Evolutionary conservation across 441 rosid genomes (phyloP).

Genomic region (Corymbia citriodora): DNA sequence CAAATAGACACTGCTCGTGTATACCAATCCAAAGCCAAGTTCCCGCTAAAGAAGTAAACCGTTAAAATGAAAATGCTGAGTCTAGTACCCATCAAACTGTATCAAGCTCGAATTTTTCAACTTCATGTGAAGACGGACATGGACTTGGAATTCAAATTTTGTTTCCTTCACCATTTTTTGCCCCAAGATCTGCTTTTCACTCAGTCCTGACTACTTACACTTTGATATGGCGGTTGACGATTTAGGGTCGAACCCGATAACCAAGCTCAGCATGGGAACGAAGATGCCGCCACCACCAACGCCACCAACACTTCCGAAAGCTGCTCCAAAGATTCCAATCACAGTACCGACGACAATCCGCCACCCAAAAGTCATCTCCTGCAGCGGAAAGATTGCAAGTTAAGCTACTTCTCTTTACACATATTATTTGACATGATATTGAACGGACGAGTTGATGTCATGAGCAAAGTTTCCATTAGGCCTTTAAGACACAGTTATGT

Average conservation of each 20-base stretch:
- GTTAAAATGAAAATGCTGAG: background rate
- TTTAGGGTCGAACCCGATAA: slow-evolving; percentile 6
- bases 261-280: slow-evolving; percentile 3
- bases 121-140: background rate
- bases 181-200: background rate
- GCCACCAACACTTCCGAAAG: slow-evolving; percentile 1
- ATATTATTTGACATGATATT: background rate
- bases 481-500: background rate
- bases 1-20: background rate
- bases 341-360: background rate
- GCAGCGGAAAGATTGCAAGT: background rate
- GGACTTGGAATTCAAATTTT: background rate
- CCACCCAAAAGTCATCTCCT: slow-evolving; percentile 10
- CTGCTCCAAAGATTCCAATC: slow-evolving; percentile 5
- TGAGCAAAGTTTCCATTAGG: background rate
- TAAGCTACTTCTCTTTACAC: background rate
- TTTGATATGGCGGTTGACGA: slow-evolving; percentile 6
- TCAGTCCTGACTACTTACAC: background rate
- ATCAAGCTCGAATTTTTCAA: background rate
- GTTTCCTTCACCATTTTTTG: background rate
- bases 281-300: slow-evolving; percentile 7
- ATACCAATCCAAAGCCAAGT: background rate
- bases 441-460: background rate
- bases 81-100: background rate
- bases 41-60: background rate